These are phyloP conservation scores for Cerrena zonata DNA, from an alignment of 1,284 basidiomycete genomes.

Conservation along the genomic window DNA sequence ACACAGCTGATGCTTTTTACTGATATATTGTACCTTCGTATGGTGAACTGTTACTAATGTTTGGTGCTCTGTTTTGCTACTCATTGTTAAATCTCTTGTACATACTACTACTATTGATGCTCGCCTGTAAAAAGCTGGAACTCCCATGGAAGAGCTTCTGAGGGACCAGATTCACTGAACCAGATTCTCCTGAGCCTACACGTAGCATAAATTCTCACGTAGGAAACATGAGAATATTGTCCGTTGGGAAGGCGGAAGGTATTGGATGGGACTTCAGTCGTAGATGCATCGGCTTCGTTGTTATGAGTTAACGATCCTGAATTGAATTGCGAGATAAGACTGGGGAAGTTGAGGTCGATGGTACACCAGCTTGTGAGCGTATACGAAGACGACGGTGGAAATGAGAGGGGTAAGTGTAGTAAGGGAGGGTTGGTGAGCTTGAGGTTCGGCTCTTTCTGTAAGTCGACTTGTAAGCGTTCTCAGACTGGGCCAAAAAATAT, in stretches of 20 bases:
- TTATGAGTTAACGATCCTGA: slow-evolving; percentile 35
- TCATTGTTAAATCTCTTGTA: too few species aligned
- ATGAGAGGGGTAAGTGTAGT: slow-evolving; percentile 68
- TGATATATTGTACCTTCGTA: too few species aligned
- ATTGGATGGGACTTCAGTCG: slow-evolving; percentile 11
- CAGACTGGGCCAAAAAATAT: too few species aligned
- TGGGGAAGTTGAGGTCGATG: slow-evolving; percentile 55
- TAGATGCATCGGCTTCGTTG: slow-evolving; percentile 24
- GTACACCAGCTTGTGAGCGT: slow-evolving; percentile 71
- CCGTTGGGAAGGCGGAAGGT: slow-evolving; percentile 42
- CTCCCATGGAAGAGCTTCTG: slow-evolving; percentile 62
- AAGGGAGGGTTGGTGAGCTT: slow-evolving; percentile 41
- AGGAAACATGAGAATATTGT: slow-evolving; percentile 59
- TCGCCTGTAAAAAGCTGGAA: slow-evolving; percentile 60
- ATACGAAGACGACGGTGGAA: slow-evolving; percentile 49
- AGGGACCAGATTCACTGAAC: slow-evolving; percentile 57
- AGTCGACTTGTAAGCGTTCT: too few species aligned
- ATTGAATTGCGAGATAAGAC: slow-evolving; percentile 60
- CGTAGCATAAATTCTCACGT: slow-evolving; percentile 75
- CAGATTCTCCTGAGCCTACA: slow-evolving; percentile 77
- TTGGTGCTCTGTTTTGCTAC: too few species aligned
- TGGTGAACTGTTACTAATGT: too few species aligned
- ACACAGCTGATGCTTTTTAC: too few species aligned
- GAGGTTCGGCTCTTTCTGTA: slow-evolving; percentile 54
- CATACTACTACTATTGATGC: too few species aligned